Evolutionary conservation across 208 protist species (phyloP).

Genomic region (Leishmania turanica): DNA sequence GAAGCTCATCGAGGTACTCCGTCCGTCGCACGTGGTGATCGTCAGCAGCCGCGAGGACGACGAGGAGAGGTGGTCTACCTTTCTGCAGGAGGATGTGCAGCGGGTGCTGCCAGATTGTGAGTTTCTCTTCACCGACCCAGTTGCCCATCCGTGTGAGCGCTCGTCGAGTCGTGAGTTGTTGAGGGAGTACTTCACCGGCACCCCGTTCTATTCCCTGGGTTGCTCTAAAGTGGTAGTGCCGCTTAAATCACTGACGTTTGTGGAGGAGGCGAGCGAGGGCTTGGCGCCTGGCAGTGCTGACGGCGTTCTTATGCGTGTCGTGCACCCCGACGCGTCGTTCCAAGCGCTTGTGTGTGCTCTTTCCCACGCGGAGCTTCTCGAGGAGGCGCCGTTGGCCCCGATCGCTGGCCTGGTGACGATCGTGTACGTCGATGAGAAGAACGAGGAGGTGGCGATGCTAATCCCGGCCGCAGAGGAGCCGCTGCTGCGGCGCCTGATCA

Average conservation of each 20-base stretch:
- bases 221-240: slow-evolving; percentile 80
- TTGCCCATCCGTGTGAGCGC: slow-evolving; percentile 25
- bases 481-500: slow-evolving; percentile 65
- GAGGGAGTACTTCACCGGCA: slow-evolving; percentile 77
- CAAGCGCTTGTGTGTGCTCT: slow-evolving; percentile 67
- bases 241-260: slow-evolving; percentile 52
- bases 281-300: slow-evolving; percentile 9
- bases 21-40: slow-evolving; percentile 75
- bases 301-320: slow-evolving; percentile 35
- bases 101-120: slow-evolving; percentile 75
- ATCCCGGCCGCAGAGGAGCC: slow-evolving; percentile 57
- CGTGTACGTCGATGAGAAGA: slow-evolving; percentile 65
- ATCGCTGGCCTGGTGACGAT: slow-evolving; percentile 71
- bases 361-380: slow-evolving; percentile 75
- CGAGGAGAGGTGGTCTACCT: slow-evolving; percentile 64
- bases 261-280: slow-evolving; percentile 33
- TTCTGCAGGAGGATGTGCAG: slow-evolving; percentile 79
- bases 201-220: slow-evolving; percentile 45
- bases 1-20: slow-evolving; percentile 66
- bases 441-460: slow-evolving; percentile 75
- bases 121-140: slow-evolving; percentile 46
- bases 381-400: slow-evolving; percentile 78
- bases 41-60: slow-evolving; percentile 47
- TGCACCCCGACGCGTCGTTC: slow-evolving; percentile 28
- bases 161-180: slow-evolving; percentile 33